phyloP scores from a whole-genome alignment of 2,329 filamentous ascomycete genomes.

The Ceratocystis alfenasii region DNA sequence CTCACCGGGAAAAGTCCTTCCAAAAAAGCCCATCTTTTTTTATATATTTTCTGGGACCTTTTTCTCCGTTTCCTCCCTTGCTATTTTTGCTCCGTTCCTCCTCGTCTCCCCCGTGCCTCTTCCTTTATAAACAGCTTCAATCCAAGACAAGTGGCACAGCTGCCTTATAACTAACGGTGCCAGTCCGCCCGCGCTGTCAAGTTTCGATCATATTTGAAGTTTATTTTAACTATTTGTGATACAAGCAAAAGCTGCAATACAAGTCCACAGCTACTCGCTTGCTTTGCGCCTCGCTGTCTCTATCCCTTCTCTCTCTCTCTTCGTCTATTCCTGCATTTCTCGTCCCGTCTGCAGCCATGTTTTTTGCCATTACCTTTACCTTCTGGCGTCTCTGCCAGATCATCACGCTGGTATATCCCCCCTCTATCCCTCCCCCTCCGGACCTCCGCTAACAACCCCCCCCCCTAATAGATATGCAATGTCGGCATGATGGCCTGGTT shows the following conservation, averaged over 20 bases:
- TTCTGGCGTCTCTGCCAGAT: constrained; percentile 52
- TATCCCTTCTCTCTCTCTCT: constrained; percentile 4
- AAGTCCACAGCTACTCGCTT: background rate
- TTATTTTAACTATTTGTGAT: no score
- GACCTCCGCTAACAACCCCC: constrained; percentile 15
- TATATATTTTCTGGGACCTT: background rate
- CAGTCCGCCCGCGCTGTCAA: background rate
- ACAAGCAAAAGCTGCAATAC: no score
- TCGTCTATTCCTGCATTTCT: background rate
- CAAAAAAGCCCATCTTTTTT: background rate
- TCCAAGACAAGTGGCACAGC: background rate
- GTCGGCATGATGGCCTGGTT: constrained; percentile 59
- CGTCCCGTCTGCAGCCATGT: constrained; percentile 36
- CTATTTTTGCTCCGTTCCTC: background rate
- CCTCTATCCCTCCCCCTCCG: background rate
- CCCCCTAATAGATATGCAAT: constrained; percentile 42
- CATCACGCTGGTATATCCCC: constrained; percentile 45
- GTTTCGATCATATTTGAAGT: background rate
- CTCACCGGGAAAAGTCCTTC: no score
- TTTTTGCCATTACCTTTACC: constrained; percentile 52
- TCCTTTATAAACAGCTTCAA: background rate
- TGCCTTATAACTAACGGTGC: background rate
- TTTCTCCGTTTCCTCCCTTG: background rate
- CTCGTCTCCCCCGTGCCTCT: background rate
- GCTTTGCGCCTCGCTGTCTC: background rate